Evolutionary conservation across 225 moss, liverwort and hornwort species (phyloP), one percentile per base, ranked within the genome.

Genomic region (Asterella californica): DNA sequence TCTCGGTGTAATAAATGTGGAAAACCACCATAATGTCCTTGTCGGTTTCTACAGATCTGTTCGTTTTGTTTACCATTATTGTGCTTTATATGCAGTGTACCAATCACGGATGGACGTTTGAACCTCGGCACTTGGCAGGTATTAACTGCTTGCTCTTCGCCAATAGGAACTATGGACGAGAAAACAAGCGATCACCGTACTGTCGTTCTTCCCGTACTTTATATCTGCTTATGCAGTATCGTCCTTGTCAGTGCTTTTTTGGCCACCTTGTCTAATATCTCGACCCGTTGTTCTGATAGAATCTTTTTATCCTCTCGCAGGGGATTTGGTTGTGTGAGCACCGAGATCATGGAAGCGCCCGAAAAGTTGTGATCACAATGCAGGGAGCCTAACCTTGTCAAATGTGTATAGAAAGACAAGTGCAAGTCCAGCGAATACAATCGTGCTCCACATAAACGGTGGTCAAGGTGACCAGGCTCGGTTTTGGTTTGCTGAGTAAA

Each of bases 121-220:
- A 94, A 96, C 84, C 88, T 96, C 79, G 94, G 96, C 72, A 96
- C 92, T 63, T 94, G 96, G 96, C 96, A 96, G 94, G 96, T 96
- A 84, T 50, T 75, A 47, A 32, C 54, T 14, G 37, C 36, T 27
- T 11, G 47, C n/a, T 71, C 46, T 22, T 46, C 18, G 46, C 12
- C 19, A 32, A 9, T 32, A 14, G 4, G 15, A 33, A 15, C 0
- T 33, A 18, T 66, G 66, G 66, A 66, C 6, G 66, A 33, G 22
- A 57, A 9, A 66, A 66, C 36, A 15, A 17, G 17, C 4, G 67
- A 65, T 27, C 62, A 27, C 2, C 29, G 64, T 42, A 38, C 8
- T 70, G 4, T 70, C 24, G 2, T 25, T 70, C 45, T 24, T 25
- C 9, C 47, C 15, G 1, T 21, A 17, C 57, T 6, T 36, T 11